Evolutionary conservation across 345 rosid species (phyloP).

Genomic region (Streptanthus diversifolius): DNA sequence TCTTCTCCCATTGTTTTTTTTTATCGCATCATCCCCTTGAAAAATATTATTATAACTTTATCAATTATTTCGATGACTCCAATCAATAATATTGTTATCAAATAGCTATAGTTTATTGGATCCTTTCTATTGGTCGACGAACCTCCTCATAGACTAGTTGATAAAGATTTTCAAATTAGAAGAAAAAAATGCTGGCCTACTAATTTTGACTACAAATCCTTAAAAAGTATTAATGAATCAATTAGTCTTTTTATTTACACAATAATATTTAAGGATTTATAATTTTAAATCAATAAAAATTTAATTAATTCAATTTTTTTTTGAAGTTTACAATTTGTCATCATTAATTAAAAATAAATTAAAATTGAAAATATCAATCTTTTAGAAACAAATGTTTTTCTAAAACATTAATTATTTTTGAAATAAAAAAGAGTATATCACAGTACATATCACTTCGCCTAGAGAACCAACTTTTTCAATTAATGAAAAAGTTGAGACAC

Average conservation of each 20-base stretch:
- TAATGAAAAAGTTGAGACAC: conserved; percentile 11
- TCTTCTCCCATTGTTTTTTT: neutral
- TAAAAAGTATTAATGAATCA: neutral
- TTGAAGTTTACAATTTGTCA: no score
- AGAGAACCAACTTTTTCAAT: neutral
- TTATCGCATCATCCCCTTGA: neutral
- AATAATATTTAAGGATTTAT: no score
- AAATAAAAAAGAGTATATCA: no score
- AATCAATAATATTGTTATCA: conserved; percentile 1
- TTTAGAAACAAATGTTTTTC: no score
- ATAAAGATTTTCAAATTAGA: neutral
- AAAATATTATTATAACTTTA: neutral
- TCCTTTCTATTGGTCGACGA: conserved; percentile 1
- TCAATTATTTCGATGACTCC: neutral
- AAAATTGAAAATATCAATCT: no score
- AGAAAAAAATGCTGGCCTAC: neutral
- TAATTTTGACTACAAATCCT: neutral
- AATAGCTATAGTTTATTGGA: conserved; percentile 1
- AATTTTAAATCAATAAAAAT: no score
- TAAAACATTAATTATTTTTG: no score
- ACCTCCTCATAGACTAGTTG: neutral
- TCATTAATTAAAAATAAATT: no score
- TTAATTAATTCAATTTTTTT: no score
- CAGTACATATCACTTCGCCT: neutral
- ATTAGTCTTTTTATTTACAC: no score